phyloP scores from a whole-genome alignment of 495 filamentous ascomycete species.

The Jackrogersella multiformis region DNA sequence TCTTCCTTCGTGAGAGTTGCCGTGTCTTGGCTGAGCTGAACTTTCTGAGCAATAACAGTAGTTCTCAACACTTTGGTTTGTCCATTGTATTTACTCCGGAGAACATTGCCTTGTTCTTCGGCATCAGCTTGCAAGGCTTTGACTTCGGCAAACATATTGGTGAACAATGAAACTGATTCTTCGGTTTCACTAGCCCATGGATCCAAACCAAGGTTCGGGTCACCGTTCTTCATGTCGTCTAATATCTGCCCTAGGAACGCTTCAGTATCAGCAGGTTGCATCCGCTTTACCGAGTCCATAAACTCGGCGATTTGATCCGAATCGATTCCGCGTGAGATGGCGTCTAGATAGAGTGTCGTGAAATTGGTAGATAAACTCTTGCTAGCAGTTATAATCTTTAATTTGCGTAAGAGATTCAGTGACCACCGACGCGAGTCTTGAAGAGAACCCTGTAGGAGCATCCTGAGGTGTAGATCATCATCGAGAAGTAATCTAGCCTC shows the following conservation, averaged over 20 bases:
- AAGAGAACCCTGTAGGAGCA: slow-evolving; percentile 32
- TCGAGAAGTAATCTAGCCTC: slow-evolving; percentile 53
- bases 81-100: slow-evolving; percentile 80
- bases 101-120: slow-evolving; percentile 55
- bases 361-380: slow-evolving; percentile 39
- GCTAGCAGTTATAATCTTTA: slow-evolving; percentile 36
- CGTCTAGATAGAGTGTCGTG: slow-evolving; percentile 51
- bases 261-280: slow-evolving; percentile 52
- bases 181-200: slow-evolving; percentile 46
- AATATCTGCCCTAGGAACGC: slow-evolving; percentile 48
- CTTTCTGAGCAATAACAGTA: slow-evolving; percentile 86
- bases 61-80: slow-evolving; percentile 77
- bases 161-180: slow-evolving; percentile 49
- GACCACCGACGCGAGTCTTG: slow-evolving; percentile 35
- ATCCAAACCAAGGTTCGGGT: slow-evolving; percentile 49
- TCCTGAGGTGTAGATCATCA: slow-evolving; percentile 49
- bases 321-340: slow-evolving; percentile 49
- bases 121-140: slow-evolving; percentile 52
- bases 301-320: slow-evolving; percentile 42
- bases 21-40: slow-evolving; percentile 84
- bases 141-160: slow-evolving; percentile 51
- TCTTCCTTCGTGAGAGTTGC: slow-evolving; percentile 78
- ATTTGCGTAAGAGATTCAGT: slow-evolving; percentile 30
- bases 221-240: slow-evolving; percentile 50
- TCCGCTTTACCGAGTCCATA: slow-evolving; percentile 53